A percentile compares a stretch with the other conserved stretches of the same genome.
These are phyloP conservation scores for Withania somnifera DNA, from an alignment of 305 asterid genomes.

Conservation along the genomic window DNA sequence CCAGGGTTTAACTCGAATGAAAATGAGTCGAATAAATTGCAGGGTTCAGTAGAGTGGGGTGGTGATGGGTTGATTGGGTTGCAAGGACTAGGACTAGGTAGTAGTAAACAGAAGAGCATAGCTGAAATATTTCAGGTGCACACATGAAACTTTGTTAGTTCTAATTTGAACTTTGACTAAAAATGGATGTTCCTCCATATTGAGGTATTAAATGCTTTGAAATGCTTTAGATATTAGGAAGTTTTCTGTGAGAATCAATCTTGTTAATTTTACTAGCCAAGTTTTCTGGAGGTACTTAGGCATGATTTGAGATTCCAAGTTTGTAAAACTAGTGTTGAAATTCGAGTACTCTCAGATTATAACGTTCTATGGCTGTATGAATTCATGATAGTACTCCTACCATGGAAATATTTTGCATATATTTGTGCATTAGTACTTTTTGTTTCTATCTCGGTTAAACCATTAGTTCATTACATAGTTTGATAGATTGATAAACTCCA, in stretches of 20 bases:
- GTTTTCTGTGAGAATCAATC: neutral
- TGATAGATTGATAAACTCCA: neutral
- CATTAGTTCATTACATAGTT: neutral
- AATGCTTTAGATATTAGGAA: neutral
- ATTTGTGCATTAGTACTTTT: neutral
- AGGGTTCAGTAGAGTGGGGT: constrained; percentile 26
- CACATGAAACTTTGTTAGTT: neutral
- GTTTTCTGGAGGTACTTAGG: neutral
- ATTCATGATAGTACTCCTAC: neutral
- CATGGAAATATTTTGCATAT: neutral
- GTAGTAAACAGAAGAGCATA: constrained; percentile 56
- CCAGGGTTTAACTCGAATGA: constrained; percentile 62
- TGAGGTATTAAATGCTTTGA: neutral
- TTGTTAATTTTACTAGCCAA: neutral
- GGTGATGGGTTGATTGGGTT: constrained; percentile 32
- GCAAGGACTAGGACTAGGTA: constrained; percentile 25
- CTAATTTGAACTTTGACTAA: neutral
- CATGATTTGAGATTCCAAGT: neutral
- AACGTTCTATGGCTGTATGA: neutral
- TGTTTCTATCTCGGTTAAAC: neutral
- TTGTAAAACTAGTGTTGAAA: neutral
- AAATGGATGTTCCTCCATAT: neutral
- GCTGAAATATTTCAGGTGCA: constrained; percentile 67
- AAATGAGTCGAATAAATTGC: constrained; percentile 23
- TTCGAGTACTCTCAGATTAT: neutral